These are phyloP conservation scores for Anisodus acutangulus DNA, from an alignment of 257 asterid genomes.

Conservation along the genomic window DNA sequence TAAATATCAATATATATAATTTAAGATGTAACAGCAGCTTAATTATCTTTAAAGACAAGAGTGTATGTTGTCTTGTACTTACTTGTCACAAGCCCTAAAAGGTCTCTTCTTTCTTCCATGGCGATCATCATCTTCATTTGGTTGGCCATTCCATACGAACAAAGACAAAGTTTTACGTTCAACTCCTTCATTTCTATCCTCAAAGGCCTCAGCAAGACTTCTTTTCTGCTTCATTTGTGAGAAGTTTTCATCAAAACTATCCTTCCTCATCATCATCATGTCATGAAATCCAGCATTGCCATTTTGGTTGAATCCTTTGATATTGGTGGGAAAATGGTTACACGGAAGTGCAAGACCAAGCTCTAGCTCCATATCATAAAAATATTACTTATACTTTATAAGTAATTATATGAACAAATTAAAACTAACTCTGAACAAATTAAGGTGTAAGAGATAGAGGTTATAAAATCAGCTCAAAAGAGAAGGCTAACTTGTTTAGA, in stretches of 20 bases:
- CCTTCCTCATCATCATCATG: not conserved
- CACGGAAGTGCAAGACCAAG: conserved; percentile 56
- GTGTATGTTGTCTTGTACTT: conserved; percentile 21
- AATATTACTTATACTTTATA: not conserved
- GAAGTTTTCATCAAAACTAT: conserved; percentile 10
- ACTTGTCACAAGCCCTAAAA: conserved; percentile 30
- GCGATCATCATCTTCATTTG: conserved; percentile 35
- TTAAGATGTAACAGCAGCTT: too few species aligned
- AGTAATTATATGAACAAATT: not conserved
- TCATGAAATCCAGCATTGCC: not conserved
- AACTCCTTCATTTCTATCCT: conserved; percentile 33
- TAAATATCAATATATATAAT: too few species aligned
- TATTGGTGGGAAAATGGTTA: conserved; percentile 34
- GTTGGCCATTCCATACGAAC: conserved; percentile 56
- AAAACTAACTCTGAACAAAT: not conserved
- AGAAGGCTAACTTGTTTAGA: not conserved
- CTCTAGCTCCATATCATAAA: conserved; percentile 60
- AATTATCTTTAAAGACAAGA: too few species aligned
- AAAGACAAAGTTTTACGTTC: conserved; percentile 40
- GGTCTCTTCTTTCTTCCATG: conserved; percentile 25
- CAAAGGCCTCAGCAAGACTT: conserved; percentile 36
- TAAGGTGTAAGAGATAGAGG: not conserved
- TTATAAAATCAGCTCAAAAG: not conserved
- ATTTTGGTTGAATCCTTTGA: conserved; percentile 27
- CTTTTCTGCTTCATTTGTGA: conserved; percentile 21